These are phyloP conservation scores for Cladosporium sp. DNA, from an alignment of 2,329 filamentous ascomycete genomes.

Conservation along the genomic window DNA sequence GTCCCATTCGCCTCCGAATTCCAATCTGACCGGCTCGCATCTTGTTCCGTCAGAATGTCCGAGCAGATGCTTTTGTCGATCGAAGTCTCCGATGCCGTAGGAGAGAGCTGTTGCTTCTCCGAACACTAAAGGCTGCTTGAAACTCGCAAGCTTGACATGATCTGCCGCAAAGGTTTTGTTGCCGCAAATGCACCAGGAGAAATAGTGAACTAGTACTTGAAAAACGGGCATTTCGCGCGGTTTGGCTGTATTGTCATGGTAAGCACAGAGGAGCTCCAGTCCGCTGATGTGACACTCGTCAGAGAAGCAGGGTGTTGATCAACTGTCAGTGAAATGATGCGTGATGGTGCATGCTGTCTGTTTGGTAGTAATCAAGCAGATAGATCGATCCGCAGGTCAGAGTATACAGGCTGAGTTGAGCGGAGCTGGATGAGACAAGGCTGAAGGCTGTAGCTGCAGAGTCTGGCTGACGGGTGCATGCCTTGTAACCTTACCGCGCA, in stretches of 20 bases:
- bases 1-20: slow-evolving; percentile 1
- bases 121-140: not conserved
- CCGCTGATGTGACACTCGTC: too few relatives aligned
- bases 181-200: not conserved
- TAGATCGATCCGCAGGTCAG: too few relatives aligned
- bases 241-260: not conserved
- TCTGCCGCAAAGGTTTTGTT: not conserved
- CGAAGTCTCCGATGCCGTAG: slow-evolving; percentile 3
- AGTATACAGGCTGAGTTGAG: too few relatives aligned
- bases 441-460: too few relatives aligned
- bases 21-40: not conserved
- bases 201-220: not conserved
- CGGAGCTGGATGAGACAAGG: too few relatives aligned
- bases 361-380: too few relatives aligned
- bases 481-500: too few relatives aligned
- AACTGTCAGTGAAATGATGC: too few relatives aligned
- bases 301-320: too few relatives aligned
- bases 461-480: too few relatives aligned
- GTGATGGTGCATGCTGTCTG: too few relatives aligned
- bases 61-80: not conserved
- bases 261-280: too few relatives aligned
- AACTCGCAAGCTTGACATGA: not conserved
- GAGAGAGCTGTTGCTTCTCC: not conserved
- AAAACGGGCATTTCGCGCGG: not conserved
- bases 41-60: not conserved